These are phyloP conservation scores for Macrolepiota dolichaula DNA, from an alignment of 768 basidiomycete species.

Conservation along the genomic window DNA sequence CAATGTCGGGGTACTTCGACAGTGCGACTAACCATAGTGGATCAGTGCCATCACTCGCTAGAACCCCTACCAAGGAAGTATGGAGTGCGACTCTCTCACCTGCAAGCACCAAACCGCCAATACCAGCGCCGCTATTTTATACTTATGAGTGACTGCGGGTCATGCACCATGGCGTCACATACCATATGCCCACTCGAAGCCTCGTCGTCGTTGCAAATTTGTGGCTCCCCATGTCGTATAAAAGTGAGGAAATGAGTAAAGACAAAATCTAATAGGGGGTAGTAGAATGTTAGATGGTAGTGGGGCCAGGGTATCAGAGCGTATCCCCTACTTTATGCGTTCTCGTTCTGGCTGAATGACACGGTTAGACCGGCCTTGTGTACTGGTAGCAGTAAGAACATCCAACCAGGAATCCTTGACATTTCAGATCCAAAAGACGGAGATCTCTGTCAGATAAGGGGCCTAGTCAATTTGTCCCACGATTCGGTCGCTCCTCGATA, in stretches of 20 bases:
- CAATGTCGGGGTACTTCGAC: constrained; percentile 48
- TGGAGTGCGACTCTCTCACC: constrained; percentile 19
- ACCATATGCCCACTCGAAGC: constrained; percentile 57
- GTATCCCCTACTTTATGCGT: constrained; percentile 33
- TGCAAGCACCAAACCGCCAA: constrained; percentile 46
- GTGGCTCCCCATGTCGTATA: constrained; percentile 1
- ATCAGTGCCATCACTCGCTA: constrained; percentile 10
- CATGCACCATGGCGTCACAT: constrained; percentile 18
- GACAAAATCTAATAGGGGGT: not conserved
- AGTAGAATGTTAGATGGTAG: constrained; percentile 3
- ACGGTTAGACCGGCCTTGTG: constrained; percentile 45
- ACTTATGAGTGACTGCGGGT: constrained; percentile 15
- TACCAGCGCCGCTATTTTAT: constrained; percentile 44
- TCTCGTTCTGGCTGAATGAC: constrained; percentile 26
- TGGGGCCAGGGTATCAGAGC: constrained; percentile 20
- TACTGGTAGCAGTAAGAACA: constrained; percentile 26
- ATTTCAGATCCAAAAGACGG: constrained; percentile 34
- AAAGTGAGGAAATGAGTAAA: constrained; percentile 8
- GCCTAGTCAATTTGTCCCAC: constrained; percentile 32
- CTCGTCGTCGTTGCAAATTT: constrained; percentile 24
- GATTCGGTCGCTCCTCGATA: constrained; percentile 34
- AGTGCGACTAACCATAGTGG: constrained; percentile 32
- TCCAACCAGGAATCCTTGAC: constrained; percentile 39
- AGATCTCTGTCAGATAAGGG: constrained; percentile 32
- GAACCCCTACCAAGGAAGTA: not conserved